Conservation (phyloP, 2,329 filamentous ascomycete genomes). For the Aciculosporium take region DNA sequence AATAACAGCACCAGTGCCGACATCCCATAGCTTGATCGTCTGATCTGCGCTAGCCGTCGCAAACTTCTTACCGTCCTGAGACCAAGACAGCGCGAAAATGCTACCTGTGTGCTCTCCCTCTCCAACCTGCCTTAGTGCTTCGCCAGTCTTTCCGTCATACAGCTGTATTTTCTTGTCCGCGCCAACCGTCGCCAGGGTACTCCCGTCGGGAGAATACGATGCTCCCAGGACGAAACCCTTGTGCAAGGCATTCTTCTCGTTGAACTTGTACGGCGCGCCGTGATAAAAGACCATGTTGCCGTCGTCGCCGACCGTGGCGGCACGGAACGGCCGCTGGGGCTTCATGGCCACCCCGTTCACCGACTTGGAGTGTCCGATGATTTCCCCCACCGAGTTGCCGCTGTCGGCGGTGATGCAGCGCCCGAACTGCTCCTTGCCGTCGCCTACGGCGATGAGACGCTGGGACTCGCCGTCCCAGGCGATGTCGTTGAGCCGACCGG, state of each 20-base stretch:
- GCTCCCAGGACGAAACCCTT: slow-evolving; percentile 80
- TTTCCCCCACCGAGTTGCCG: slow-evolving; percentile 90
- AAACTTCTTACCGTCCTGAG: slow-evolving; percentile 69
- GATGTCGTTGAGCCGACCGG: slow-evolving; percentile 87
- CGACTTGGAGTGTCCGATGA: slow-evolving; percentile 77
- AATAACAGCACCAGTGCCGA: slow-evolving; percentile 58
- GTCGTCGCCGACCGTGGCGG: slow-evolving; percentile 84
- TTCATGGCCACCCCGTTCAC: slow-evolving; percentile 87
- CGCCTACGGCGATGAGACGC: slow-evolving; percentile 88
- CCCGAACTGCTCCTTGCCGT: slow-evolving; percentile 85
- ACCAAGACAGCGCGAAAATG: slow-evolving; percentile 86
- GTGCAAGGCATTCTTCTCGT: slow-evolving; percentile 67
- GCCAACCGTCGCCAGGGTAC: slow-evolving; percentile 69
- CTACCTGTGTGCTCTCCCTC: slow-evolving; percentile 81
- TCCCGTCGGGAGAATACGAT: slow-evolving; percentile 81
- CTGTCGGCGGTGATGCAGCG: slow-evolving; percentile 92
- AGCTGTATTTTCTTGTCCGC: slow-evolving; percentile 88
- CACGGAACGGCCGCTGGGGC: slow-evolving; percentile 77
- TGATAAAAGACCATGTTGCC: slow-evolving; percentile 83
- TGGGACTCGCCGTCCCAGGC: slow-evolving; percentile 97
- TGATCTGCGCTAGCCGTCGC: slow-evolving; percentile 89
- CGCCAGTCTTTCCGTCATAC: slow-evolving; percentile 92
- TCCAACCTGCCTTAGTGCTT: slow-evolving; percentile 61
- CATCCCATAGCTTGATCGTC: slow-evolving; percentile 90
- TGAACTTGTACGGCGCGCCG: slow-evolving; percentile 91